A percentile compares a stretch with the other conserved stretches of the same genome.
These are phyloP conservation scores for Ramularia endophylla DNA, from an alignment of 2,329 filamentous ascomycete genomes.

Conservation along the genomic window DNA sequence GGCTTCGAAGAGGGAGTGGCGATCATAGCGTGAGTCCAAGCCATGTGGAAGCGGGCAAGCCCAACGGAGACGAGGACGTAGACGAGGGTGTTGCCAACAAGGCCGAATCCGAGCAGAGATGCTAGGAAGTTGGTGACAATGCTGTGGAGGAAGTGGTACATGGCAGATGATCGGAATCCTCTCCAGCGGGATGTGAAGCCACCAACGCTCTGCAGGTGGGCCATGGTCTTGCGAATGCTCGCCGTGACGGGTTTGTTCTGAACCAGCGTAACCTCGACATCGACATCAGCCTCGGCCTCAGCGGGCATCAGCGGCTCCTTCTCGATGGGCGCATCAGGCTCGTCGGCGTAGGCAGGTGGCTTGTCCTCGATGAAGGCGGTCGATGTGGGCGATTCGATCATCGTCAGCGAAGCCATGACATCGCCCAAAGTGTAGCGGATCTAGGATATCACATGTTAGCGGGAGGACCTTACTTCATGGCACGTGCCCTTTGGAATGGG, in stretches of 20 bases:
- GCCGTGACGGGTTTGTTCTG: slow-evolving; percentile 56
- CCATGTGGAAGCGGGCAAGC: slow-evolving; percentile 63
- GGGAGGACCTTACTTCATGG: too few relatives aligned
- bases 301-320: slow-evolving; percentile 31
- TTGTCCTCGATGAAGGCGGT: slow-evolving; percentile 41
- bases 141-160: slow-evolving; percentile 30
- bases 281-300: slow-evolving; percentile 35
- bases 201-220: slow-evolving; percentile 37
- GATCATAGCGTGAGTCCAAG: slow-evolving; percentile 84
- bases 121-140: slow-evolving; percentile 23
- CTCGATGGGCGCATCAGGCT: slow-evolving; percentile 40
- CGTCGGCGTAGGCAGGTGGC: slow-evolving; percentile 45
- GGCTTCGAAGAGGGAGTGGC: slow-evolving; percentile 55
- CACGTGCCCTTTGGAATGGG: too few relatives aligned
- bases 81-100: slow-evolving; percentile 43
- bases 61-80: slow-evolving; percentile 55
- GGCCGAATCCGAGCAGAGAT: slow-evolving; percentile 38
- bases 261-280: slow-evolving; percentile 40
- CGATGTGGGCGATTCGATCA: slow-evolving; percentile 56
- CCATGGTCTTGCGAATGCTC: slow-evolving; percentile 52
- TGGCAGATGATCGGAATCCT: slow-evolving; percentile 29
- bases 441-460: slow-evolving; percentile 11
- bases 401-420: slow-evolving; percentile 56
- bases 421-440: slow-evolving; percentile 53
- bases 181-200: slow-evolving; percentile 33